Base-by-base conservation (phyloP, 352 stramenopile species). In the Phytophthora citricola region DNA sequence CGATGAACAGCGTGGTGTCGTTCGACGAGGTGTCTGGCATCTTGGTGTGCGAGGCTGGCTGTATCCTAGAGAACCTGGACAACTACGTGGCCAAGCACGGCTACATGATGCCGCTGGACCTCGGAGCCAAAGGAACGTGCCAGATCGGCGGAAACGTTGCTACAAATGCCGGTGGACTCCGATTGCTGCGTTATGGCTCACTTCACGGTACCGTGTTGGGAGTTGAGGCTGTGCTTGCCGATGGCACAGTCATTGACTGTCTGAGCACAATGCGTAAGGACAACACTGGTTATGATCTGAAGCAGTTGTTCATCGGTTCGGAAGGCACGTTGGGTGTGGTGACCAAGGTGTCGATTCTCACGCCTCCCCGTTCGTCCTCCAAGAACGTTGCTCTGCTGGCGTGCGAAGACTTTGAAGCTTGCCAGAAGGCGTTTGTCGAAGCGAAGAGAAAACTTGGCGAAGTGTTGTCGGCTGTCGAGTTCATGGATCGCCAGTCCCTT, bases 111-210 rank as follows among this genome's bases (percentile, higher is more conserved):
- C 97, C 97, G 10, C 71, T 99, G 15, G 97, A 99, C 70, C 85
- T 99, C 5, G 97, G 95, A 31, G 93, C 97, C n/a, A 99, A 99
- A 66, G 97, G 97, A 39, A 95, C 89, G n/a, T 99, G 97, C 73
- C 87, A 96, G 71, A 99, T 99, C 67, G 97, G 97, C 40, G 97
- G 97, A 22, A 99, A 99, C 76, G 75, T 99, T 2, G 85, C 88
- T 15, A 98, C 97, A 1, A 99, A 99, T 66, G 97, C 97, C 3
- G 97, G 97, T 31, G 97, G 97, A 2, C 71, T 98, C 5, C 96
- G 97, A 6, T 79, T 98, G 58, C 75, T 98, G 60, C 81, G 97
- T 29, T 99, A 98, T 71, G 96, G 96, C 10, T 97, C 90, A 34
- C 81, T 99, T 5, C 97, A 98, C 57, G 94, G 87, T 5, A 98